Conservation (phyloP, 805 yeast genomes). For the Teunomyces aglyptinius region DNA sequence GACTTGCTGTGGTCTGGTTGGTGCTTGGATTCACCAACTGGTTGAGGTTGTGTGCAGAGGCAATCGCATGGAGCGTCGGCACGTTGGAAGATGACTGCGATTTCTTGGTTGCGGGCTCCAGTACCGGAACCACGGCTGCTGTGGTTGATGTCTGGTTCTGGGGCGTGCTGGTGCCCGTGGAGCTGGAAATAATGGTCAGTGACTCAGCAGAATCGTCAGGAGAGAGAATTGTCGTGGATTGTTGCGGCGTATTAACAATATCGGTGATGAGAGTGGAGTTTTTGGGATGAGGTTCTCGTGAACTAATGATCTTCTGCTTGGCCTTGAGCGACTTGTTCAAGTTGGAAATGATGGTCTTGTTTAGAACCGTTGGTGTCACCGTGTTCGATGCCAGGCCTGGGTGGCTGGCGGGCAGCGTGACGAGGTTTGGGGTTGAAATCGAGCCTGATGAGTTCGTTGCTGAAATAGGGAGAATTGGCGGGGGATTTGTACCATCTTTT, state of each 20-base stretch:
- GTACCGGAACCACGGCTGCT: neutral
- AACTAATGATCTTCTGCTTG: constrained; percentile 38
- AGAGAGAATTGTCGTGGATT: constrained; percentile 12
- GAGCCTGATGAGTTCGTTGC: neutral
- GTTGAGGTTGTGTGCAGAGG: neutral
- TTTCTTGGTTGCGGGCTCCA: neutral
- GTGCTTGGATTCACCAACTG: neutral
- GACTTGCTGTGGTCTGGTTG: neutral
- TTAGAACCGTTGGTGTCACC: constrained; percentile 11
- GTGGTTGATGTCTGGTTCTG: constrained; percentile 4
- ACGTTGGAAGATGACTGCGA: neutral
- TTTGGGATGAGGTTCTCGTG: constrained; percentile 37
- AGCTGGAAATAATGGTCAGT: neutral
- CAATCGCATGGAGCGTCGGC: neutral
- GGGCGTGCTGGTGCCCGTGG: neutral
- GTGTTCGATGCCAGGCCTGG: neutral
- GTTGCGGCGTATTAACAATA: constrained; percentile 37
- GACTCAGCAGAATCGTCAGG: neutral
- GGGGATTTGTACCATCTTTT: neutral
- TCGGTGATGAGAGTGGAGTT: constrained; percentile 34
- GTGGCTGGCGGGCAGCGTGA: constrained; percentile 2
- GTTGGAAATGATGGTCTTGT: constrained; percentile 34
- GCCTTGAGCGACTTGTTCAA: constrained; percentile 43
- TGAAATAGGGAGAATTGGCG: neutral
- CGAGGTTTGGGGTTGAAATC: neutral